Evolutionary conservation across 2,329 filamentous ascomycete genomes (phyloP), one percentile per base, ranked within the genome.

Genomic region (Pseudocercospora ulei): DNA sequence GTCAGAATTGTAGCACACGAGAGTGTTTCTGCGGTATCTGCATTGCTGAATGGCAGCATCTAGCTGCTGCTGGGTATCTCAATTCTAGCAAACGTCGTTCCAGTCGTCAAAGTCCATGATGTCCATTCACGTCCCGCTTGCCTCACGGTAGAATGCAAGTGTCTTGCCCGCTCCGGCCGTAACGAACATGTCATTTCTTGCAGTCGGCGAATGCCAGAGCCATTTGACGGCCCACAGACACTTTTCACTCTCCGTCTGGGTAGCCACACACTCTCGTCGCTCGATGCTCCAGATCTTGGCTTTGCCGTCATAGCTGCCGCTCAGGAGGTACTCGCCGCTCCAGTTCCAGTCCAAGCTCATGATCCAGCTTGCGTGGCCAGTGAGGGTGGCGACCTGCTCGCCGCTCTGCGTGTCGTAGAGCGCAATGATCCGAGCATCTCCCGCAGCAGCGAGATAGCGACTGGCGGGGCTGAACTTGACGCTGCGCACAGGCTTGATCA

Each of bases 221-320:
- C 85, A 93, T 55, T 76, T 80, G 17, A 87, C 83, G 38, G 76
- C 75, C 82, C 87, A 95, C 2, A 96, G 59, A 37, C 55, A 58
- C 62, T 82, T 82, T 48, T 88, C 87, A 4, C 83, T 86, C 65
- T 96, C 87, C 41, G 80, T 87, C 59, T 94, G 85, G 6, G 90
- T 98, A 7, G 88, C 86, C 28, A 98, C 90, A 58, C 90, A 96
- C 3, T 72, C 71, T 40, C 77, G 74, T 20, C 78, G 75, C 54
- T 94, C 86, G 43, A 95, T 75, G 18, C 84, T 88, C 90, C 90
- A 98, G 18, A 96, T 82, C 63, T 94, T 95, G 44, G 82, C 84
- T 62, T 93, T 95, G 23, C 90, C 88, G 57, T 96, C 87, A 60
- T 92, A 85, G 3, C 39, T 43, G 68, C 85, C 84, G 56, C 82